Conservation (phyloP, 495 filamentous ascomycete species). For the Umbilicaria muhlenbergii region DNA sequence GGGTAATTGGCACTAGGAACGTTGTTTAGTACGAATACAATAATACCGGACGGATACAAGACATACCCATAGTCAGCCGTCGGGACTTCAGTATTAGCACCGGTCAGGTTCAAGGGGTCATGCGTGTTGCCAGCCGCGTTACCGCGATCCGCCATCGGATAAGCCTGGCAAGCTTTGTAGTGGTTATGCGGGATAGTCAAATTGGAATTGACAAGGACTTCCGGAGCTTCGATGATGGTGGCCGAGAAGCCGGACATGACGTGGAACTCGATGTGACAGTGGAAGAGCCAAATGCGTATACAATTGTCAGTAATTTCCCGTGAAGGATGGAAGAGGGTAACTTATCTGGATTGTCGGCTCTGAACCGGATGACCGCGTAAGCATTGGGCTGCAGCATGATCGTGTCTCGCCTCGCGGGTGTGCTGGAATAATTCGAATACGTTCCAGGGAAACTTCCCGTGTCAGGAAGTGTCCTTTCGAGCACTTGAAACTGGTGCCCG, state of each 20-base stretch:
- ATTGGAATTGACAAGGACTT: conserved; percentile 4
- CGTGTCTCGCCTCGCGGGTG: conserved; percentile 35
- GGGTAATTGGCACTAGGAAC: too few relatives aligned
- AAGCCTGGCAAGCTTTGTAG: conserved; percentile 35
- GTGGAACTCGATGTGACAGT: conserved; percentile 62
- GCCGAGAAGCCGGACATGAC: conserved; percentile 27
- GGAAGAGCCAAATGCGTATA: conserved; percentile 32
- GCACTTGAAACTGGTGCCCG: conserved; percentile 69
- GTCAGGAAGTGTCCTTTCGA: conserved; percentile 29
- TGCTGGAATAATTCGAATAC: background rate
- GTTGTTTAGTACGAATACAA: too few relatives aligned
- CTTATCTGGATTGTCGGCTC: conserved; percentile 43
- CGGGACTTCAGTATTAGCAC: conserved; percentile 34
- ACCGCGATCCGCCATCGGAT: conserved; percentile 32
- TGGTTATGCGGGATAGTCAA: conserved; percentile 46
- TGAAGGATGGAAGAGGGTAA: too few relatives aligned
- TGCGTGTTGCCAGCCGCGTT: conserved; percentile 57
- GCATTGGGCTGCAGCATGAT: conserved; percentile 37
- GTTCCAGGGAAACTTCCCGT: conserved; percentile 17
- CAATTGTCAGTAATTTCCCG: too few relatives aligned
- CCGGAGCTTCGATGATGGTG: conserved; percentile 33
- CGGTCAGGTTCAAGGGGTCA: conserved; percentile 45
- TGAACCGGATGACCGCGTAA: conserved; percentile 51
- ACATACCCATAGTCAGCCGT: conserved; percentile 33
- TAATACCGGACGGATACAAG: too few relatives aligned